Conservation (phyloP, 164 flowering plant genomes). For the Nymphaea thermarum region DNA sequence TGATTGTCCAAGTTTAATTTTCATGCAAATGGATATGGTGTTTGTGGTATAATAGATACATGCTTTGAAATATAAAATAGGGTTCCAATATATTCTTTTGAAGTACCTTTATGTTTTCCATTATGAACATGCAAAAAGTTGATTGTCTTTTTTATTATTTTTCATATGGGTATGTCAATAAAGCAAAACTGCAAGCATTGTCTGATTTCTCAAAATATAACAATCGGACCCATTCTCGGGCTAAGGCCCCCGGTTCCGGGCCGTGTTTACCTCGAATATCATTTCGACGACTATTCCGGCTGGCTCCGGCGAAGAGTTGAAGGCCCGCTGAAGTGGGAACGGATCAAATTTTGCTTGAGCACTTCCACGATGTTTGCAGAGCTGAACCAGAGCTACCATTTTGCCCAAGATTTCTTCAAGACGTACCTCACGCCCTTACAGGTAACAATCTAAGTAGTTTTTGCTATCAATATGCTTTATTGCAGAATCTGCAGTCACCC, state of each 20-base stretch:
- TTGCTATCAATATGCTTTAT: background rate
- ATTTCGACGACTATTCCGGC: constrained; percentile 60
- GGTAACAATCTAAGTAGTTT: constrained; percentile 23
- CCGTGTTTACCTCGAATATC: constrained; percentile 70
- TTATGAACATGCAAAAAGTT: too few relatives aligned
- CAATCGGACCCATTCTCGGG: too few relatives aligned
- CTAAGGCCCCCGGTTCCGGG: constrained; percentile 73
- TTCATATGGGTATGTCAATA: too few relatives aligned
- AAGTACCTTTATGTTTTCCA: too few relatives aligned
- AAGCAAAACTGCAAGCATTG: too few relatives aligned
- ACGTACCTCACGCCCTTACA: constrained; percentile 65
- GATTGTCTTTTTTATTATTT: too few relatives aligned
- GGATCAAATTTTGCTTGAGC: constrained; percentile 57
- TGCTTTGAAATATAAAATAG: too few relatives aligned
- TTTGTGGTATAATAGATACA: too few relatives aligned
- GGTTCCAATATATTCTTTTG: too few relatives aligned
- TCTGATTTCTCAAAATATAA: too few relatives aligned
- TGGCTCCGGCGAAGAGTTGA: constrained; percentile 57
- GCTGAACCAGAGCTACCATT: constrained; percentile 55
- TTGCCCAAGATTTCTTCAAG: constrained; percentile 80
- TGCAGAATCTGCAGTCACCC: background rate
- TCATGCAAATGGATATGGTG: too few relatives aligned
- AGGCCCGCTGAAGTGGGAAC: constrained; percentile 70
- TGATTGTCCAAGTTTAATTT: too few relatives aligned
- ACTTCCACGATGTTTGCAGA: constrained; percentile 47